These are phyloP conservation scores for Sarocladium brachiariae DNA, from an alignment of 2,329 filamentous ascomycete genomes.

Conservation along the genomic window DNA sequence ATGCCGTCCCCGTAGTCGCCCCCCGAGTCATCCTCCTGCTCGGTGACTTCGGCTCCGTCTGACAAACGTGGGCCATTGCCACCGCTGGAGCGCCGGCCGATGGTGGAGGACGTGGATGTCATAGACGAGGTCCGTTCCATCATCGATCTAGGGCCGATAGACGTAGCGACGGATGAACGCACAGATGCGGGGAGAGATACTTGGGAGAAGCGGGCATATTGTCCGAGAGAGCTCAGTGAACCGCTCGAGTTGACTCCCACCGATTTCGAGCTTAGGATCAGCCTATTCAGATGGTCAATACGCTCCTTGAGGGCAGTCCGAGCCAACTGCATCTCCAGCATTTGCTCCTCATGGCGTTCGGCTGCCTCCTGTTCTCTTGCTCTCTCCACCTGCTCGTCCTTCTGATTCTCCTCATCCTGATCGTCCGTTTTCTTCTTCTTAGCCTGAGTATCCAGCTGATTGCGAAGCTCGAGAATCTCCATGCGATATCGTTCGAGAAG, in stretches of 20 bases:
- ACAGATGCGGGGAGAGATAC: conserved; percentile 48
- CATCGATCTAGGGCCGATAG: conserved; percentile 40
- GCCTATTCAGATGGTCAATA: conserved; percentile 90
- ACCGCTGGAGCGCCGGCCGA: conserved; percentile 45
- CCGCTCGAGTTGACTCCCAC: conserved; percentile 82
- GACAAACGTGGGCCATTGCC: conserved; percentile 31
- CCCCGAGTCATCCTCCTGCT: conserved; percentile 60
- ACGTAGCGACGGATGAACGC: conserved; percentile 65
- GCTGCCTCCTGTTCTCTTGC: conserved; percentile 72
- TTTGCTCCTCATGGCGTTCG: conserved; percentile 88
- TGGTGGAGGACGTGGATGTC: conserved; percentile 55
- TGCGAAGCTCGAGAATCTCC: conserved; percentile 78
- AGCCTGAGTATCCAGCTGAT: conserved; percentile 76
- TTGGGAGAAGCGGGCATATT: conserved; percentile 55
- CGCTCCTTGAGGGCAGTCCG: conserved; percentile 93
- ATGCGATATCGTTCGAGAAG: conserved; percentile 87
- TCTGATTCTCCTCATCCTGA: conserved; percentile 38
- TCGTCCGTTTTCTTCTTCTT: conserved; percentile 51
- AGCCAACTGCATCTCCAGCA: conserved; percentile 96
- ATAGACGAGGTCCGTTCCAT: conserved; percentile 62
- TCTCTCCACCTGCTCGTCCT: conserved; percentile 65
- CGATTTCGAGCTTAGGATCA: conserved; percentile 94
- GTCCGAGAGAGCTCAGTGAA: conserved; percentile 61
- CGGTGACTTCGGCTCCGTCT: conserved; percentile 29
- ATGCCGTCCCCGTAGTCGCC: conserved; percentile 83